Evolutionary conservation across 805 yeast species (phyloP).

Genomic region (Candida verbasci): DNA sequence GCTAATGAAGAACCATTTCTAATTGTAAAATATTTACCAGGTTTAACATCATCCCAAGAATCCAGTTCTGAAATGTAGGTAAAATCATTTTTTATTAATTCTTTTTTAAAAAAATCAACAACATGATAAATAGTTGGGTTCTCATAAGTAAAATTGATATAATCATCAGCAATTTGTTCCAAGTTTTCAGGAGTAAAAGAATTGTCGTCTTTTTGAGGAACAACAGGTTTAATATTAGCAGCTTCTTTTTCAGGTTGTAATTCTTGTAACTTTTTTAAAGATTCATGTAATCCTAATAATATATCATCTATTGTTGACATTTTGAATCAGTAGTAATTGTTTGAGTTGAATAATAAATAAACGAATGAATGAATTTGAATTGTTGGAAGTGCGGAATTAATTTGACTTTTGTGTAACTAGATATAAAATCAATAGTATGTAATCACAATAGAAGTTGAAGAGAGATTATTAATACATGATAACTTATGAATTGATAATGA

Average conservation of each 20-base stretch:
- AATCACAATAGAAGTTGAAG: no score
- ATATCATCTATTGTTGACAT: slow-evolving; percentile 7
- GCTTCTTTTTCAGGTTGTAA: not conserved
- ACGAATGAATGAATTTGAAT: not conserved
- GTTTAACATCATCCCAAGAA: slow-evolving; percentile 42
- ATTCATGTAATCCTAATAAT: slow-evolving; percentile 2
- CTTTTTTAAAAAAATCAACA: slow-evolving; percentile 44
- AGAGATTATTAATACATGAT: no score
- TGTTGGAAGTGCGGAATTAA: slow-evolving; percentile 4
- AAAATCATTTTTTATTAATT: slow-evolving; percentile 59
- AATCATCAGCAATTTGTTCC: slow-evolving; percentile 37
- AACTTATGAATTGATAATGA: no score
- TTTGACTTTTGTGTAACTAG: slow-evolving; percentile 5
- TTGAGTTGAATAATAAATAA: not conserved
- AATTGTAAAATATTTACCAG: slow-evolving; percentile 61
- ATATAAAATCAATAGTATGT: no score
- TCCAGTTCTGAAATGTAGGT: slow-evolving; percentile 59
- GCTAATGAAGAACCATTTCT: slow-evolving; percentile 66
- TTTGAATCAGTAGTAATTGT: not conserved
- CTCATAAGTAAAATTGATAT: slow-evolving; percentile 65
- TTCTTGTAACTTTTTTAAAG: slow-evolving; percentile 5
- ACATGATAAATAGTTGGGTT: slow-evolving; percentile 79
- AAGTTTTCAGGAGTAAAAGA: slow-evolving; percentile 14
- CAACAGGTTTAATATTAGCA: slow-evolving; percentile 9
- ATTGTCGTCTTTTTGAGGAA: not conserved